Percentiles rank a stretch among this genome's conserved stretches.
These are phyloP conservation scores for Naganishia liquefaciens DNA, from an alignment of 1,284 basidiomycete genomes.

Conservation along the genomic window DNA sequence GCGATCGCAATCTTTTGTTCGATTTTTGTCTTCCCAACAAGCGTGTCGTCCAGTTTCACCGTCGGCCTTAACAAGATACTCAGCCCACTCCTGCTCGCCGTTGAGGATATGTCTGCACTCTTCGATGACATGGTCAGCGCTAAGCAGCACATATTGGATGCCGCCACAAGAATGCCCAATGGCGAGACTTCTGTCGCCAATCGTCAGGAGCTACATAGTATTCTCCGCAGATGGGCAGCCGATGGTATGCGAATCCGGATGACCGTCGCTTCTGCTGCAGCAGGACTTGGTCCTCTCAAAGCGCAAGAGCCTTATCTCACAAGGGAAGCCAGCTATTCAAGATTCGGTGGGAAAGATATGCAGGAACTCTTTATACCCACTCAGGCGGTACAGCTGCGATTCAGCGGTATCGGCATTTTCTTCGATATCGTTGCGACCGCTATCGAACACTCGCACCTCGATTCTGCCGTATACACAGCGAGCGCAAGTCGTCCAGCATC, in stretches of 20 bases:
- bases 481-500: constrained; percentile 20
- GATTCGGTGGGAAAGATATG: constrained; percentile 47
- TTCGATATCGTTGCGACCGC: constrained; percentile 51
- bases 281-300: constrained; percentile 45
- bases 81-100: constrained; percentile 39
- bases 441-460: constrained; percentile 47
- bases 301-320: constrained; percentile 48
- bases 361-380: constrained; percentile 44
- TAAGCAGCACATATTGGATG: constrained; percentile 9
- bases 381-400: constrained; percentile 47
- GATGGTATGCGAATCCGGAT: constrained; percentile 41
- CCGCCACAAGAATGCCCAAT: no score
- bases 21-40: constrained; percentile 50
- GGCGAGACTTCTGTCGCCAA: neutral
- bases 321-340: constrained; percentile 49
- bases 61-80: constrained; percentile 44
- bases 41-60: constrained; percentile 49
- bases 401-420: constrained; percentile 50
- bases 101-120: constrained; percentile 42
- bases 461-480: constrained; percentile 45
- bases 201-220: constrained; percentile 2
- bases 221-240: constrained; percentile 43
- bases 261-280: constrained; percentile 41
- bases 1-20: constrained; percentile 44
- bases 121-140: constrained; percentile 35